phyloP scores from a whole-genome alignment of 805 yeast species.

The Wickerhamiella qilinensis region DNA sequence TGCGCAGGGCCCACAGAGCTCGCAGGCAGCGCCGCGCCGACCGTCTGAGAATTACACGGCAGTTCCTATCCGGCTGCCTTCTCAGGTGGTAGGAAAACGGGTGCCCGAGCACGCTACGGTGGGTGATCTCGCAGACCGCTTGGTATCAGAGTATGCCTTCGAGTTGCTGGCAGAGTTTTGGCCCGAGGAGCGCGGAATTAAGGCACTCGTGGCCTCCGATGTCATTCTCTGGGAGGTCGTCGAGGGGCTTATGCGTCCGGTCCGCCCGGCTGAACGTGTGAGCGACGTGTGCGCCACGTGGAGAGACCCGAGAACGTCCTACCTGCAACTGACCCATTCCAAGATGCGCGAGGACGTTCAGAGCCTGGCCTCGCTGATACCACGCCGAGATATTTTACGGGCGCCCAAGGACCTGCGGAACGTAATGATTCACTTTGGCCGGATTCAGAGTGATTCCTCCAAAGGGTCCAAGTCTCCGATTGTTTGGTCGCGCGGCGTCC shows the following conservation, averaged over 20 bases:
- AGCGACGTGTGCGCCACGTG: conserved; percentile 11
- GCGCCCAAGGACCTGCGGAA: conserved; percentile 9
- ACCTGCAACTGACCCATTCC: conserved; percentile 13
- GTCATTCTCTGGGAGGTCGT: conserved; percentile 19
- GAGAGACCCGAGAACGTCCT: conserved; percentile 6
- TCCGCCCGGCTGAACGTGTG: conserved; percentile 15
- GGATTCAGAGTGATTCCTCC: conserved; percentile 4
- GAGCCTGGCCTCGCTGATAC: conserved; percentile 19
- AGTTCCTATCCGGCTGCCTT: conserved; percentile 14
- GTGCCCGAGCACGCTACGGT: conserved; percentile 8
- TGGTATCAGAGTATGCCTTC: conserved; percentile 19
- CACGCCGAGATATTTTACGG: conserved; percentile 20
- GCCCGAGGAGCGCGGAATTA: conserved; percentile 10
- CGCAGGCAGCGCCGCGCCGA: too few relatives aligned
- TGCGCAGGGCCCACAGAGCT: too few relatives aligned
- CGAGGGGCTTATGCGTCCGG: conserved; percentile 16
- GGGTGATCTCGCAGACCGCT: conserved; percentile 8
- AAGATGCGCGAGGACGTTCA: conserved; percentile 12
- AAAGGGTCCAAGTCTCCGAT: too few relatives aligned
- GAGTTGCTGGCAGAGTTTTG: conserved; percentile 14
- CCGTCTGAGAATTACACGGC: neutral
- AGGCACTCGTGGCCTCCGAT: conserved; percentile 8
- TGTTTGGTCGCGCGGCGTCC: conserved; percentile 10
- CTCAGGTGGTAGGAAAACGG: conserved; percentile 13
- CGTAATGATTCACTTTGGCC: conserved; percentile 11